These are phyloP conservation scores for Exobasidium cylindrosporum DNA, from an alignment of 1,284 basidiomycete species.

Conservation along the genomic window DNA sequence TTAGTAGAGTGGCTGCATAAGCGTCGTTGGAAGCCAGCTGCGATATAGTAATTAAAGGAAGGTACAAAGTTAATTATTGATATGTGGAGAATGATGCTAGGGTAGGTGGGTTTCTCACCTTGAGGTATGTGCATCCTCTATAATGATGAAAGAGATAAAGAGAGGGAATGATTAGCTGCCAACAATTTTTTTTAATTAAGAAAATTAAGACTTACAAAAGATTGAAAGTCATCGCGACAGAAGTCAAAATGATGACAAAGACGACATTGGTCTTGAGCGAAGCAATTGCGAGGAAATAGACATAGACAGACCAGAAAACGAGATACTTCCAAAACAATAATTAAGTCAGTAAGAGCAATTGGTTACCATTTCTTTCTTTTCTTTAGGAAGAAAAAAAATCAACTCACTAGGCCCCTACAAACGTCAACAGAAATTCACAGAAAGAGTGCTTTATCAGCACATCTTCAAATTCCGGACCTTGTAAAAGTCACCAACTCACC, in stretches of 20 bases:
- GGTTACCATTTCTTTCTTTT: not conserved
- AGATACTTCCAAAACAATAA: conserved; percentile 23
- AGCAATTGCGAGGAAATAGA: conserved; percentile 33
- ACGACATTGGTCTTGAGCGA: conserved; percentile 34
- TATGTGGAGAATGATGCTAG: no score
- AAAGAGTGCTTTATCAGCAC: not conserved
- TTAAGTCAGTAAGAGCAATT: not conserved
- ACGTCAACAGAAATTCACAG: no score
- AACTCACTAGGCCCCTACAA: not conserved
- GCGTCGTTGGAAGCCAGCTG: conserved; percentile 10
- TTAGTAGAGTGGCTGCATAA: conserved; percentile 19
- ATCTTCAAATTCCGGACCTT: not conserved
- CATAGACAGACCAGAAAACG: conserved; percentile 33
- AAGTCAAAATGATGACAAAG: conserved; percentile 36
- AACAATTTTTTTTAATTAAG: no score
- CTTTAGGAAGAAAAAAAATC: conserved; percentile 4
- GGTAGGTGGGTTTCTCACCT: no score
- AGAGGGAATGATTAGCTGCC: no score
- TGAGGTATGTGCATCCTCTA: no score
- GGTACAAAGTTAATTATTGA: no score
- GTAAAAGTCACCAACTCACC: not conserved
- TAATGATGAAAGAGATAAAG: no score
- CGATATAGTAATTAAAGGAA: no score
- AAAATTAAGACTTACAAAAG: conserved; percentile 24
- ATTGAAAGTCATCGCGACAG: conserved; percentile 32